These are phyloP conservation scores for Beauveria bassiana DNA, from an alignment of 2,329 filamentous ascomycete species.

Conservation along the genomic window DNA sequence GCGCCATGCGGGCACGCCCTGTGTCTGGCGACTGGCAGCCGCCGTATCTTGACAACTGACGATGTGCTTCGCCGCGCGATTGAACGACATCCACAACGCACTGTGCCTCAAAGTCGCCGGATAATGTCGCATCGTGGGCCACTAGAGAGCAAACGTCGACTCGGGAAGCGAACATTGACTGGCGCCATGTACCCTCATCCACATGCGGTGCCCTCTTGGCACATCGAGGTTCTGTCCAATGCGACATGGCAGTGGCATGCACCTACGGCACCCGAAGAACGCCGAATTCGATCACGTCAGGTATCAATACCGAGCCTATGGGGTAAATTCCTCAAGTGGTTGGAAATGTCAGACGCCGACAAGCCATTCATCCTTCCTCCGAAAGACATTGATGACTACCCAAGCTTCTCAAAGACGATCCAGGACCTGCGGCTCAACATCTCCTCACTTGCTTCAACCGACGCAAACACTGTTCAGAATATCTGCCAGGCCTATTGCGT, in stretches of 20 bases:
- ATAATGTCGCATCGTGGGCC: conserved; percentile 43
- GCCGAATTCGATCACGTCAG: conserved; percentile 17
- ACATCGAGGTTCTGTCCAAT: conserved; percentile 35
- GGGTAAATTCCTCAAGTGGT: conserved; percentile 23
- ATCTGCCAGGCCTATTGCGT: neutral
- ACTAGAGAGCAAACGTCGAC: conserved; percentile 45
- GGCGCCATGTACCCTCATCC: conserved; percentile 36
- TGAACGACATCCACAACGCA: conserved; percentile 22
- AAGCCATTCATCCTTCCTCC: conserved; percentile 16
- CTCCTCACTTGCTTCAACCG: neutral
- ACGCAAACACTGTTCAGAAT: neutral
- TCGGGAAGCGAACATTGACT: conserved; percentile 47
- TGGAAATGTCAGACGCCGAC: conserved; percentile 19
- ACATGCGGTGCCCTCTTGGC: conserved; percentile 36
- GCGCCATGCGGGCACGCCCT: conserved; percentile 20
- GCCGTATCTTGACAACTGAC: conserved; percentile 26
- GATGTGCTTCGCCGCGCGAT: conserved; percentile 24
- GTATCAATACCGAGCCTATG: conserved; percentile 16
- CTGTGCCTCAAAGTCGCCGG: conserved; percentile 18
- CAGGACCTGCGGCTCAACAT: neutral
- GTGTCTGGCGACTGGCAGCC: conserved; percentile 15
- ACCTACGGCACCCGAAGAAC: conserved; percentile 29
- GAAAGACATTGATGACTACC: conserved; percentile 1
- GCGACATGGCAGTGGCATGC: conserved; percentile 46
- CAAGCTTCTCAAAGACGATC: neutral